Conservation (phyloP, 163 green algal genomes). For the Trebouxia gelatinosa region DNA sequence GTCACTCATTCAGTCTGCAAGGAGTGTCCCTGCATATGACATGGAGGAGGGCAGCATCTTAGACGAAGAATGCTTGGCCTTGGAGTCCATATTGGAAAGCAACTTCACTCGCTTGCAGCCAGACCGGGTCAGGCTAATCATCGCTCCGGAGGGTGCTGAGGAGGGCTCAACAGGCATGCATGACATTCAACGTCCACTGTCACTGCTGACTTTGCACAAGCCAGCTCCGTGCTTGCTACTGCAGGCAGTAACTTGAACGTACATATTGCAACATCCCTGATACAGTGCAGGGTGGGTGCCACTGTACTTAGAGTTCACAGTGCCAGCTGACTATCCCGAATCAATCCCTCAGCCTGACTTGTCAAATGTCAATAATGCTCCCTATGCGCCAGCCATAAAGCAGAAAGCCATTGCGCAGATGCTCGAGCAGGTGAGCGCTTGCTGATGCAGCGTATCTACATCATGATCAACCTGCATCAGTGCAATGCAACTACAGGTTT, state of each 20-base stretch:
- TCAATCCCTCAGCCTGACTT: conserved; percentile 12
- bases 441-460: no score
- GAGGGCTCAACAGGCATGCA: neutral
- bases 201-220: no score
- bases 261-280: no score
- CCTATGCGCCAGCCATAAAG: conserved; percentile 12
- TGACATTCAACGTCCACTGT: no score
- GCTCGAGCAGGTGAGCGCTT: no score
- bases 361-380: conserved; percentile 17
- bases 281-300: conserved; percentile 7
- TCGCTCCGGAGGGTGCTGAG: neutral
- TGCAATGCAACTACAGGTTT: no score
- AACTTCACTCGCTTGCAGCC: conserved; percentile 15
- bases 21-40: no score
- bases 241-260: no score
- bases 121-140: conserved; percentile 7
- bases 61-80: conserved; percentile 12
- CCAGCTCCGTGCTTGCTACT: no score
- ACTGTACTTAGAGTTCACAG: neutral
- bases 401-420: neutral
- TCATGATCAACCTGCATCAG: no score
- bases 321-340: conserved; percentile 1
- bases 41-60: conserved; percentile 1
- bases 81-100: conserved; percentile 15
- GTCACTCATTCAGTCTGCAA: no score